Percentiles rank a stretch among this genome's conserved stretches.
Evolutionary conservation across 2,329 filamentous ascomycete genomes (phyloP).

Genomic region (Shiraia bambusicola): DNA sequence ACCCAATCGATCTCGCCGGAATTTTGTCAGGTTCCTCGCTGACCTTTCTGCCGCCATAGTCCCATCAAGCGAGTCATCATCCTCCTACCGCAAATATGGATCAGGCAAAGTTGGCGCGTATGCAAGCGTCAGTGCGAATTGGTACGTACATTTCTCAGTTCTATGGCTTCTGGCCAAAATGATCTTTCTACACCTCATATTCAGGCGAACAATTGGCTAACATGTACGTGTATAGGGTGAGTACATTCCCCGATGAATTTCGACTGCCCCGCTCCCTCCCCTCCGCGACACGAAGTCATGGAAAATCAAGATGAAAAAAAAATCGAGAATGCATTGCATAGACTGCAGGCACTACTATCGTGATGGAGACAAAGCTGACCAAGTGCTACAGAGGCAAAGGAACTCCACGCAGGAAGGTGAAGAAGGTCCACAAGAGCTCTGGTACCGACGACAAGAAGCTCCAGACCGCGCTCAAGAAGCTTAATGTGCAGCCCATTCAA

Average conservation of each 20-base stretch:
- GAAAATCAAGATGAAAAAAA: neutral
- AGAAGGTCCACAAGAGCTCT: conserved; percentile 92
- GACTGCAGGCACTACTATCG: neutral
- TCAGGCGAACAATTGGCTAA: conserved; percentile 20
- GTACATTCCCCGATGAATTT: conserved; percentile 24
- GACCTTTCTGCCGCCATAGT: conserved; percentile 19
- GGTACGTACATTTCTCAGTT: conserved; percentile 33
- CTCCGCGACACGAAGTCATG: conserved; percentile 6
- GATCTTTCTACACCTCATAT: neutral
- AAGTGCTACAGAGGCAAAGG: conserved; percentile 77
- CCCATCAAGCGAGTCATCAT: conserved; percentile 20
- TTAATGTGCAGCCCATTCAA: conserved; percentile 99
- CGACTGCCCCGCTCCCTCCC: conserved; percentile 20
- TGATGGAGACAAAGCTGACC: conserved; percentile 26
- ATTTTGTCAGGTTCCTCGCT: conserved; percentile 18
- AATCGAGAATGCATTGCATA: neutral
- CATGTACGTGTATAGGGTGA: conserved; percentile 32
- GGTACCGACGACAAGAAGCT: conserved; percentile 99
- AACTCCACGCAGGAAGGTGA: conserved; percentile 95
- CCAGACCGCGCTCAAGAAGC: conserved; percentile 95
- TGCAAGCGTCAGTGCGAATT: conserved; percentile 49
- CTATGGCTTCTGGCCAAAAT: neutral
- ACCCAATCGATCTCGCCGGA: conserved; percentile 5
- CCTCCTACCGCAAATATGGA: conserved; percentile 47
- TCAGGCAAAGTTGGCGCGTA: conserved; percentile 49